Evolutionary conservation across 2,329 filamentous ascomycete genomes (phyloP), one percentile per base, ranked within the genome.

Genomic region (Corniculantispora saksenae): DNA sequence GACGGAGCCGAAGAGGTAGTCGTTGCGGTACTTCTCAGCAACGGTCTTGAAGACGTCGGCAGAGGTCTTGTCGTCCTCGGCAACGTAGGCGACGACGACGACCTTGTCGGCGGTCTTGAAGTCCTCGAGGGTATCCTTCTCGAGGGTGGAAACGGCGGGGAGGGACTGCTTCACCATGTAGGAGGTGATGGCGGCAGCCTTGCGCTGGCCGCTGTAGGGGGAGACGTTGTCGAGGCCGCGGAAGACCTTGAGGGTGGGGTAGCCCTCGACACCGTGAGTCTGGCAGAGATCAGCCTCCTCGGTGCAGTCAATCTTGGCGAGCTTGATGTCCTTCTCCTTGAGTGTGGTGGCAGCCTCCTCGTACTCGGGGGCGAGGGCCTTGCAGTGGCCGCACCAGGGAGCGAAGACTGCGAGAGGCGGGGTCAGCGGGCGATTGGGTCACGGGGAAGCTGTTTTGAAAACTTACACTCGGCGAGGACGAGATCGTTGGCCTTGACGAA

Each of bases 121-220:
- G 73, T 97, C 94, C 77, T 94, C 92, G 63, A 97, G 83, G 66
- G 89, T 93, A 70, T 94, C 92, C 79, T 91, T 89, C 73, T 86
- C 89, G 66, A 99, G 86, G 69, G 86, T 76, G 7, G 95, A 97
- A 69, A 99, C 94, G 69, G 95, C 91, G 62, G 95, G 95, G 67
- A 99, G 87, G 29, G 92, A 92, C 83, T 98, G 95, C 88, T 98
- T 99, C 79, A 93, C 91, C 95, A 99, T 99, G 86, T 97, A 98
- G 29, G 89, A 90, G 56, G 86, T 85, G 77, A 90, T 89, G 68
- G 84, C 85, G 79, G 87, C 89, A 70, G 94, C 90, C 85, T 98
- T 97, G 79, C 95, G 89, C 80, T 93, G 90, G 76, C 95, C 95
- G 73, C 85, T 84, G 83, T 99, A 99, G 69, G 94, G 90, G 70